A percentile compares a stretch with the other conserved stretches of the same genome.
Conservation (phyloP, 768 basidiomycete species). For the Amanita pallidorosea region DNA sequence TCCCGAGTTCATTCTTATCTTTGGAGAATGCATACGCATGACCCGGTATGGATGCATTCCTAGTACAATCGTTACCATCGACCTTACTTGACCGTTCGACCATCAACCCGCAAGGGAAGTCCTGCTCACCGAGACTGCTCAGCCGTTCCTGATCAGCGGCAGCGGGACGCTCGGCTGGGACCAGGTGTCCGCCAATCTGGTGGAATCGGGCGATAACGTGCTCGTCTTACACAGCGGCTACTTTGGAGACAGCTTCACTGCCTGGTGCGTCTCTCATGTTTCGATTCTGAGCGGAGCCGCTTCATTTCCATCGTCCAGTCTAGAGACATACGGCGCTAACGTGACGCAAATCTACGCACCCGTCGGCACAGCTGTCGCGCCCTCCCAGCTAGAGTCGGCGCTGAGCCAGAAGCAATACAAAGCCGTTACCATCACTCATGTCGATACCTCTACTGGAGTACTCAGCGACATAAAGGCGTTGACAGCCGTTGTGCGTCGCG, state of each 20-base stretch:
- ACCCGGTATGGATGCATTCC: conserved; percentile 38
- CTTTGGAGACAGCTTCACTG: conserved; percentile 86
- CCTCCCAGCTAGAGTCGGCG: conserved; percentile 51
- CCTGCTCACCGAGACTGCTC: conserved; percentile 65
- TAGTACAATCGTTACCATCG: background rate
- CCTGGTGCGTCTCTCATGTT: conserved; percentile 46
- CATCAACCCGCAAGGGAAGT: conserved; percentile 42
- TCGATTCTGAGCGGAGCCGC: background rate
- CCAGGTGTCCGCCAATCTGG: conserved; percentile 85
- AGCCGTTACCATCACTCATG: conserved; percentile 87
- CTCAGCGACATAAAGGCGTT: conserved; percentile 76
- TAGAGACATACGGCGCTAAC: conserved; percentile 81
- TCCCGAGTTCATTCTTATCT: conserved; percentile 77
- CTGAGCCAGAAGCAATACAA: conserved; percentile 79
- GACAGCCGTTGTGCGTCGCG: conserved; percentile 54
- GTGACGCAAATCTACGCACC: conserved; percentile 78
- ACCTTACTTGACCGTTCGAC: background rate
- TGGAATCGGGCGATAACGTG: conserved; percentile 69
- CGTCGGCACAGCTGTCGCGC: conserved; percentile 65
- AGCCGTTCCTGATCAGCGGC: conserved; percentile 91
- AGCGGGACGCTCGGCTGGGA: conserved; percentile 98
- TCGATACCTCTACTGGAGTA: conserved; percentile 87
- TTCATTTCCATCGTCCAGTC: conserved; percentile 26
- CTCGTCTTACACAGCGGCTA: conserved; percentile 88
- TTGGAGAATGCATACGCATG: conserved; percentile 85